These are phyloP conservation scores for Rosa hybrid DNA, from an alignment of 331 rosid genomes.

Conservation along the genomic window DNA sequence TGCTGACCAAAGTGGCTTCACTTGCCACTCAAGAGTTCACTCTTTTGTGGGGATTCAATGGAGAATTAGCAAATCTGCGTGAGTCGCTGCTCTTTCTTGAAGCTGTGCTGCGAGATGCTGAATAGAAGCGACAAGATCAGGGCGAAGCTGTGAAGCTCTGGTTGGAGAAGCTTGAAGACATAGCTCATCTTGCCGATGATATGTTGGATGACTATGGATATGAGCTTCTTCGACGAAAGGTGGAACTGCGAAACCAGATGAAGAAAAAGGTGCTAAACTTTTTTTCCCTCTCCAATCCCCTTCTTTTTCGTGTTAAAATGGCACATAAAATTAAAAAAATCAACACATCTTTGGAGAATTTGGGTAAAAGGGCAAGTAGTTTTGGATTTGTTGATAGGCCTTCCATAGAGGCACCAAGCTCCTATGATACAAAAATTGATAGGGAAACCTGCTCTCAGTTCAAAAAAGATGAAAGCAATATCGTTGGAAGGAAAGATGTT, in stretches of 20 bases:
- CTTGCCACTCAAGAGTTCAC: neutral
- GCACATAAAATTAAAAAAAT: neutral
- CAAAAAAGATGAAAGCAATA: neutral
- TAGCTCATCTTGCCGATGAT: neutral
- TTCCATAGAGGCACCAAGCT: neutral
- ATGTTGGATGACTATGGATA: constrained; percentile 9
- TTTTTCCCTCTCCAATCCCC: constrained; percentile 13
- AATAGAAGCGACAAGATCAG: neutral
- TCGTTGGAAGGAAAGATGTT: constrained; percentile 22
- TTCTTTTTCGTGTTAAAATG: neutral
- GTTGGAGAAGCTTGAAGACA: constrained; percentile 14
- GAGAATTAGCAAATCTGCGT: neutral
- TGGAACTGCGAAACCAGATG: neutral
- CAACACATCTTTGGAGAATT: neutral
- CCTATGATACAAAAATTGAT: neutral
- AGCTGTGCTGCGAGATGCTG: neutral
- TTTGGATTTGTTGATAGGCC: neutral
- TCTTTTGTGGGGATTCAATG: neutral
- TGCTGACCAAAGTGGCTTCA: neutral
- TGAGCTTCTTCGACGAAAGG: constrained; percentile 8
- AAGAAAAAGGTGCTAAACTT: neutral
- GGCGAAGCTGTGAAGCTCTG: neutral
- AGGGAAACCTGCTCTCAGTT: neutral
- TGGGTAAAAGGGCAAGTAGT: neutral
- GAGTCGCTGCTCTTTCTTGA: neutral